These are phyloP conservation scores for Cornus florida DNA, from an alignment of 148 eudicot species.

Conservation along the genomic window DNA sequence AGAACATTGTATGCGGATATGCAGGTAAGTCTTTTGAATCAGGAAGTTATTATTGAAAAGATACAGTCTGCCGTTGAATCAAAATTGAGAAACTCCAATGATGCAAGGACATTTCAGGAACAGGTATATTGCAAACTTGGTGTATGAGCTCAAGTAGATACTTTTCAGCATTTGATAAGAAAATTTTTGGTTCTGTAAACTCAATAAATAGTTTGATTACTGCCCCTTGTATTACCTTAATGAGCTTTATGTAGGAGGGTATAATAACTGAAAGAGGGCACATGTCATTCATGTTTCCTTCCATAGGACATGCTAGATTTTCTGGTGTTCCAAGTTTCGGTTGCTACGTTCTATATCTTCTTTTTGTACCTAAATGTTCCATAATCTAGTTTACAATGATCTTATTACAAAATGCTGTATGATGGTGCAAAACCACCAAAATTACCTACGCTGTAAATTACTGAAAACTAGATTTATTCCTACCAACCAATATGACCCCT, in stretches of 20 bases:
- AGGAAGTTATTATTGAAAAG: slow-evolving; percentile 88
- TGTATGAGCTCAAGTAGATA: neutral
- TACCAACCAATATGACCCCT: neutral
- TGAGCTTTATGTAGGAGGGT: too few relatives aligned
- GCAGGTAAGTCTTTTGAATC: slow-evolving; percentile 97
- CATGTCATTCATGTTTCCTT: neutral
- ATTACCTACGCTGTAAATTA: neutral
- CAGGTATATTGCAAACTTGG: slow-evolving; percentile 48
- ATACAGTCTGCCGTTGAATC: slow-evolving; percentile 79
- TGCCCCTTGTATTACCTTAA: too few relatives aligned
- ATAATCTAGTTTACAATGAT: neutral
- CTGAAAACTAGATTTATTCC: neutral
- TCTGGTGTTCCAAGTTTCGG: neutral
- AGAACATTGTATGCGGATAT: neutral
- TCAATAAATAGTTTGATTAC: neutral
- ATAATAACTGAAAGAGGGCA: too few relatives aligned
- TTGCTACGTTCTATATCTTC: neutral
- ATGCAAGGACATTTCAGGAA: slow-evolving; percentile 77
- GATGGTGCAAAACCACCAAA: neutral
- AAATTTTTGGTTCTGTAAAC: neutral
- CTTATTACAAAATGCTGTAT: neutral
- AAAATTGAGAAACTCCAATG: slow-evolving; percentile 79
- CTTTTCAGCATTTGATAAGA: neutral
- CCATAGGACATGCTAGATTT: neutral
- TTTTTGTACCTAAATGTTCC: neutral